Conservation (phyloP, 805 yeast genomes). For the Saturnispora diversa region DNA sequence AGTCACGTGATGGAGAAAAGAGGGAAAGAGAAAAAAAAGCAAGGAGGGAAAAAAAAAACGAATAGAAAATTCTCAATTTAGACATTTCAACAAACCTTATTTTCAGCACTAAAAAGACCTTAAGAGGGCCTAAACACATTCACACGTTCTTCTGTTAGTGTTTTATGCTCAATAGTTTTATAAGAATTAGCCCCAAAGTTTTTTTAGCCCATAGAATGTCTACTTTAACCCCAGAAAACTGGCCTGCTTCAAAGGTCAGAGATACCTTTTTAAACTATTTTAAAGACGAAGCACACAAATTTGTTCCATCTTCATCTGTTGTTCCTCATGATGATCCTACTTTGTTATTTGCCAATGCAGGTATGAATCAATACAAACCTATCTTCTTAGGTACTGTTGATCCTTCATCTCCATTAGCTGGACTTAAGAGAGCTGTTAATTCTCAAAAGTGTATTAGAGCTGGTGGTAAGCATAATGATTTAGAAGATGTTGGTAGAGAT, state of each 20-base stretch:
- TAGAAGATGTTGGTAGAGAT: constrained; percentile 97
- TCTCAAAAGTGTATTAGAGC: constrained; percentile 99
- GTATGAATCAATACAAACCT: constrained; percentile 99
- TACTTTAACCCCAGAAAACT: constrained; percentile 22
- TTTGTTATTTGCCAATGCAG: constrained; percentile 92
- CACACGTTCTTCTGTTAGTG: background rate
- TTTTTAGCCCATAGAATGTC: constrained; percentile 10
- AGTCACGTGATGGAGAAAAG: background rate
- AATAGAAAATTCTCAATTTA: background rate
- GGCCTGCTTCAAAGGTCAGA: constrained; percentile 54
- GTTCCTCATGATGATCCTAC: constrained; percentile 98
- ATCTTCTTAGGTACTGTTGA: constrained; percentile 96
- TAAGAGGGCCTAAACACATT: background rate
- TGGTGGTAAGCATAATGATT: constrained; percentile 97
- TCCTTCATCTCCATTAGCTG: constrained; percentile 81
- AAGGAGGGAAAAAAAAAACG: background rate
- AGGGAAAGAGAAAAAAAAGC: background rate
- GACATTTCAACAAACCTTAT: background rate
- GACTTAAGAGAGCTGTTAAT: constrained; percentile 82
- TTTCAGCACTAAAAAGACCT: background rate
- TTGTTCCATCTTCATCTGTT: constrained; percentile 88
- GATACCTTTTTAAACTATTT: constrained; percentile 79
- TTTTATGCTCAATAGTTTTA: constrained; percentile 1
- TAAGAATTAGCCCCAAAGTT: background rate
- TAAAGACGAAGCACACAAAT: constrained; percentile 59